Evolutionary conservation across 169 alveolate species (phyloP), one percentile per base, ranked within the genome.

Genomic region (Miamiensis avidus): DNA sequence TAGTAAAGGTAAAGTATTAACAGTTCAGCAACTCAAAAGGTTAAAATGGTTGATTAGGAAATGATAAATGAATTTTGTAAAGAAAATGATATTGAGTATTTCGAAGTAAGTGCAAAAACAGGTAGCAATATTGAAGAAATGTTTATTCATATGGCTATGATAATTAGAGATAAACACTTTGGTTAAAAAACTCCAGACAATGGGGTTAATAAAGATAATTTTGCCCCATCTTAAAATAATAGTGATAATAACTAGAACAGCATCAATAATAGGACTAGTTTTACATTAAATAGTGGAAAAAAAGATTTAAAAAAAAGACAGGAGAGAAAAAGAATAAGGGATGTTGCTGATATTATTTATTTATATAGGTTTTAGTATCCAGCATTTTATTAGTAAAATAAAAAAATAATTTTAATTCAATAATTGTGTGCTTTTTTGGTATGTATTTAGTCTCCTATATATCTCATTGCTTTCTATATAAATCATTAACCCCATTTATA

Each of bases 21-120:
- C n/a, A 74, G 65, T 29, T n/a, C n/a, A n/a, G n/a, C n/a, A n/a
- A n/a, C n/a, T n/a, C n/a, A n/a, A n/a, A n/a, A n/a, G n/a, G n/a
- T n/a, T n/a, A n/a, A n/a, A n/a, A n/a, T n/a, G n/a, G n/a, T n/a
- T n/a, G n/a, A n/a, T n/a, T n/a, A n/a, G n/a, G n/a, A n/a, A n/a
- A 79, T 34, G 27, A 79, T 79, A 25, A 25, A 79, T n/a, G n/a
- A 65, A 6, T 79, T 49, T 65, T 65, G 76, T 34, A 34, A 79
- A 32, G 29, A 79, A 29, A 49, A 79, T 49, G 64, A 65, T 64
- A 29, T 34, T n/a, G 31, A 65, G 27, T 79, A 79, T 72, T 49
- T 79, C 28, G 84, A 79, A 29, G 75, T 65, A 49, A 79, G 84
- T 31, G 84, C 84, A 34, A 34, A 34, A 16, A 74, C 34, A n/a